These are phyloP conservation scores for Colletotrichum orbiculare DNA, from an alignment of 2,329 filamentous ascomycete genomes.

Conservation along the genomic window DNA sequence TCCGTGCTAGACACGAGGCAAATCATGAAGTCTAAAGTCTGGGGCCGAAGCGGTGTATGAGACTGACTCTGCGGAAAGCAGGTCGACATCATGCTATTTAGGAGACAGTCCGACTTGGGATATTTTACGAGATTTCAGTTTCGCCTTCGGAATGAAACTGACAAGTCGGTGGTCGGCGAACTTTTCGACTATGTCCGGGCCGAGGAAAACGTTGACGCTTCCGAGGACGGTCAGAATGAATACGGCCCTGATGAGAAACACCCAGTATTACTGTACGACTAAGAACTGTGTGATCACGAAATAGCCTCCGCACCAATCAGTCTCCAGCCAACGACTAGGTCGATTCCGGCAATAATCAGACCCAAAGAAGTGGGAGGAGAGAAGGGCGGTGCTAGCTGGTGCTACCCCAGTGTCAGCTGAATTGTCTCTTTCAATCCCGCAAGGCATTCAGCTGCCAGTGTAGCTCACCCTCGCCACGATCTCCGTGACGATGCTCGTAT, in stretches of 20 bases:
- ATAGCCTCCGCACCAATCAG: slow-evolving; percentile 21
- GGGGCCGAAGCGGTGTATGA: too few relatives aligned
- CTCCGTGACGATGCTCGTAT: slow-evolving; percentile 39
- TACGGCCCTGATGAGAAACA: slow-evolving; percentile 29
- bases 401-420: slow-evolving; percentile 8
- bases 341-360: slow-evolving; percentile 35
- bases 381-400: slow-evolving; percentile 30
- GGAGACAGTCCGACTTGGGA: too few relatives aligned
- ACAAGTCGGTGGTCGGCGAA: slow-evolving; percentile 41
- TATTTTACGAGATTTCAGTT: too few relatives aligned
- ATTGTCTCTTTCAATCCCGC: slow-evolving; percentile 13
- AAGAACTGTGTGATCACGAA: slow-evolving; percentile 30
- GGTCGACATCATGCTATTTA: too few relatives aligned
- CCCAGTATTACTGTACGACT: slow-evolving; percentile 37
- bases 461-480: slow-evolving; percentile 37
- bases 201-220: slow-evolving; percentile 46
- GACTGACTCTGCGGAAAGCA: too few relatives aligned
- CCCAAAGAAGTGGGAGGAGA: slow-evolving; percentile 29
- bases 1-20: slow-evolving; percentile 31
- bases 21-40: too few relatives aligned
- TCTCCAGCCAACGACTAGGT: slow-evolving; percentile 40
- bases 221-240: slow-evolving; percentile 41
- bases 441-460: slow-evolving; percentile 42
- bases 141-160: too few relatives aligned
- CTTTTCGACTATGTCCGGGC: slow-evolving; percentile 48